These are phyloP conservation scores for Amaranthus cruentus DNA, from an alignment of 148 eudicot species.

Conservation along the genomic window DNA sequence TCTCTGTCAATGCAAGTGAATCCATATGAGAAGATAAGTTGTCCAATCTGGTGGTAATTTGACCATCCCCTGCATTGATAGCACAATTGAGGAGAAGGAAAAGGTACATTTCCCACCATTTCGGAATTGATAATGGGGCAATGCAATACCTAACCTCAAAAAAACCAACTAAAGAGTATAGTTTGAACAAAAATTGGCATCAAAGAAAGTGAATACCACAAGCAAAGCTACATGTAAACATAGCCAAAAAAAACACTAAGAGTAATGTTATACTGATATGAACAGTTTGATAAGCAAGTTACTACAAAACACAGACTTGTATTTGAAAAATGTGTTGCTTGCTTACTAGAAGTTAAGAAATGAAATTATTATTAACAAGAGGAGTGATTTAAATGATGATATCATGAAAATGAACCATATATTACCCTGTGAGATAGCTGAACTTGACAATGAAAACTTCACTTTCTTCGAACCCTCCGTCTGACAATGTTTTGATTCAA, in stretches of 20 bases:
- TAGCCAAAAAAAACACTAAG: not conserved
- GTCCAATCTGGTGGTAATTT: conserved; percentile 49
- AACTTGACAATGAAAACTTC: conserved; percentile 49
- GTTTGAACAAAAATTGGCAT: not conserved
- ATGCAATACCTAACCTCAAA: not conserved
- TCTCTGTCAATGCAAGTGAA: conserved; percentile 96
- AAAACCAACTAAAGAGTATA: not conserved
- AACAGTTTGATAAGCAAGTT: not conserved
- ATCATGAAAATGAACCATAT: not conserved
- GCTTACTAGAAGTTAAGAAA: not conserved
- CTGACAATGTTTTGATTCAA: conserved; percentile 35
- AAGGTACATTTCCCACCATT: conserved; percentile 24
- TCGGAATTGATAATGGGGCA: conserved; percentile 12
- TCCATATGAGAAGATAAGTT: conserved; percentile 64
- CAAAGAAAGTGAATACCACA: not conserved
- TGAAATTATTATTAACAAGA: not conserved
- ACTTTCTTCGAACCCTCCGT: conserved; percentile 61
- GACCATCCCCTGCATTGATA: conserved; percentile 60
- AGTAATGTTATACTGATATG: not conserved
- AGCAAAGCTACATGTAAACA: not conserved
- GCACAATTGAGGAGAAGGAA: conserved; percentile 32
- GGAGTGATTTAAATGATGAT: no score
- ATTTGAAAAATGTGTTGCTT: not conserved
- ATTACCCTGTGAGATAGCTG: conserved; percentile 52
- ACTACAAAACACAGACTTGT: not conserved